Evolutionary conservation across 306 rosid genomes (phyloP).

Genomic region (Myrica gale): DNA sequence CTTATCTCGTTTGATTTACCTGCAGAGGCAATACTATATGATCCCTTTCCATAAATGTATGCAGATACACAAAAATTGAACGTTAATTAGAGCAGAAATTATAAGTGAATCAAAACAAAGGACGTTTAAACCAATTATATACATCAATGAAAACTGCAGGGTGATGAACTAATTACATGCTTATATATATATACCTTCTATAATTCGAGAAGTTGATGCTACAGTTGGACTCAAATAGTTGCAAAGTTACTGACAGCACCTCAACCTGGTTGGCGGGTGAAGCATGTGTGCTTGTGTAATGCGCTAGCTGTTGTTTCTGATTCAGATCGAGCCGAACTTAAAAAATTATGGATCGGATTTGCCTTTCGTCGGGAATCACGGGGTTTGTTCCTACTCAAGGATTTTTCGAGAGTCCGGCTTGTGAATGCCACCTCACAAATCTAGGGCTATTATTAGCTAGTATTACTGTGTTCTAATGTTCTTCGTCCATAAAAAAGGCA

Average conservation of each 20-base stretch:
- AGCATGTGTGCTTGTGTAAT: conserved; percentile 43
- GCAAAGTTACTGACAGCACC: conserved; percentile 22
- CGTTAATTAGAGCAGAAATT: neutral
- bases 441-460: conserved; percentile 17
- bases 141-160: neutral
- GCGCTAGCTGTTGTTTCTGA: conserved; percentile 49
- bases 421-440: neutral
- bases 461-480: conserved; percentile 9
- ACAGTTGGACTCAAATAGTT: neutral
- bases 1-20: neutral
- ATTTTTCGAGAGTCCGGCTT: conserved; percentile 26
- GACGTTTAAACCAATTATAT: neutral
- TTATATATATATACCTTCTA: neutral
- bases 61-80: neutral
- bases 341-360: conserved; percentile 33
- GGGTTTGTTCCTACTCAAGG: conserved; percentile 47
- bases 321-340: conserved; percentile 37
- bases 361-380: conserved; percentile 66
- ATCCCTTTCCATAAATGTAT: neutral
- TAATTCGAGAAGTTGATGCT: neutral
- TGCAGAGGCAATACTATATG: neutral
- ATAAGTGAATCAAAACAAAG: neutral
- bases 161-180: neutral
- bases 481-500: neutral
- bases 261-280: conserved; percentile 14